Base-by-base conservation (phyloP, 306 rosid genomes). In the Castanopsis chinensis region DNA sequence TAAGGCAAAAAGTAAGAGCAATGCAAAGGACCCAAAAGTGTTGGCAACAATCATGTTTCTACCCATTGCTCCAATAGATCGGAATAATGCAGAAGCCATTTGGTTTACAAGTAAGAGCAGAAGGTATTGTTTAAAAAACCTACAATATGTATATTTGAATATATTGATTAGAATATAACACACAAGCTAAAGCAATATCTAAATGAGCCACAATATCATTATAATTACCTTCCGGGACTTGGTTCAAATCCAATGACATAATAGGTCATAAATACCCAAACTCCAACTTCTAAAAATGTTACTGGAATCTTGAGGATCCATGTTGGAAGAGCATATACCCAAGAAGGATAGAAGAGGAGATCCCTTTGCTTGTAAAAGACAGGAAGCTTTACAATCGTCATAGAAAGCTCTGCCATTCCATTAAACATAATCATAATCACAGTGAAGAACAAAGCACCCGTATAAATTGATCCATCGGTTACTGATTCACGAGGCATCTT, bases 301-400 rank as follows among this genome's bases (percentile, higher is more conserved):
- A 82, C 69, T 14, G 89, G 89, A 75, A 86, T 86, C 77, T 83
- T 82, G 37, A 86, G 83, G 51, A 86, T 69, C 84, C 86, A 79
- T 73, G 82, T 6, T 20, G 89, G 89, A 15, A 86, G 53, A 49
- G 86, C 14, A 57, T 82, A 86, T 57, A 83, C 80, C 89, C 86
- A 86, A 9, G 86, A 54, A 20, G 89, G 89, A 77, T 58, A 83
- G 80, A 86, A 86, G 20, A 76, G 84, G 52, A 83, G 81, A 73
- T 86, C 89, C 60, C 89, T 82, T 43, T 86, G 89, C 80, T 86
- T 86, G 84, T 79, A 86, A 74, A 82, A 86, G 28, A 86, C 89
- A 69, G 89, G 89, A 72, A 86, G 89, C 71, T 83, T 86, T 65
- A 68, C 12, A 58, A 86, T 80, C 56, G 86, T 83, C 89, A 86